Evolutionary conservation across 352 stramenopile genomes (phyloP).

Genomic region (Phytophthora boehmeriae): DNA sequence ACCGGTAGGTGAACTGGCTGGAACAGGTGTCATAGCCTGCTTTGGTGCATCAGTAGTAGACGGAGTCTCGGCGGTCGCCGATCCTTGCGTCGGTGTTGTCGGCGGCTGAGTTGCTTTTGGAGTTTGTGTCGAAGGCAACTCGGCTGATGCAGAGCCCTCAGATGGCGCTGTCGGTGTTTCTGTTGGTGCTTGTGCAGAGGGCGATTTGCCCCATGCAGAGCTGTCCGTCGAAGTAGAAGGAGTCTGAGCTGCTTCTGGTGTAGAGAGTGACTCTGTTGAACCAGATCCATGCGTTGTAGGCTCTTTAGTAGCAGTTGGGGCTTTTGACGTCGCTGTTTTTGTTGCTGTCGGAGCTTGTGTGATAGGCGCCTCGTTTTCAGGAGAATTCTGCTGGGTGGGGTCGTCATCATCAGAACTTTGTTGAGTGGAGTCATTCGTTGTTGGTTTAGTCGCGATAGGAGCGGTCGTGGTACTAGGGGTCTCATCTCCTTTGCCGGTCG

Average conservation of each 20-base stretch:
- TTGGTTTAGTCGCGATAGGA: neutral
- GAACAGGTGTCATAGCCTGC: neutral
- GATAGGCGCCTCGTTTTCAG: neutral
- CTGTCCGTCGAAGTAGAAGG: too few species aligned
- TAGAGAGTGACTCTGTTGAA: too few species aligned
- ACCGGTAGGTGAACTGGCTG: neutral
- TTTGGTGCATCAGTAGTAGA: neutral
- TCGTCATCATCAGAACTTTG: neutral
- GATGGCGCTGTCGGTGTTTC: too few species aligned
- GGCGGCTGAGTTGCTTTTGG: neutral
- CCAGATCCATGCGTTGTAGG: constrained; percentile 2
- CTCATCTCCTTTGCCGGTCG: neutral
- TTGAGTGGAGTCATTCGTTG: too few species aligned
- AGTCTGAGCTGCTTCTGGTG: too few species aligned
- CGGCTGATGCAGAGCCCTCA: too few species aligned
- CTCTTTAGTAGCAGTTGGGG: neutral
- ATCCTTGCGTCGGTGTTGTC: neutral
- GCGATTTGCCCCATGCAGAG: too few species aligned
- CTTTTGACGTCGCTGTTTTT: neutral
- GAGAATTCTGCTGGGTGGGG: neutral
- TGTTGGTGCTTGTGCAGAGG: too few species aligned
- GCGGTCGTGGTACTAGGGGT: constrained; percentile 2
- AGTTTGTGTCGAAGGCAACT: too few species aligned
- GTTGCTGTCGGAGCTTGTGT: neutral
- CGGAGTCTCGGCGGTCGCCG: neutral